A percentile compares a stretch with the other conserved stretches of the same genome.
These are phyloP conservation scores for Suhomyces bokatorum DNA, from an alignment of 1,139 yeast genomes.

Conservation along the genomic window DNA sequence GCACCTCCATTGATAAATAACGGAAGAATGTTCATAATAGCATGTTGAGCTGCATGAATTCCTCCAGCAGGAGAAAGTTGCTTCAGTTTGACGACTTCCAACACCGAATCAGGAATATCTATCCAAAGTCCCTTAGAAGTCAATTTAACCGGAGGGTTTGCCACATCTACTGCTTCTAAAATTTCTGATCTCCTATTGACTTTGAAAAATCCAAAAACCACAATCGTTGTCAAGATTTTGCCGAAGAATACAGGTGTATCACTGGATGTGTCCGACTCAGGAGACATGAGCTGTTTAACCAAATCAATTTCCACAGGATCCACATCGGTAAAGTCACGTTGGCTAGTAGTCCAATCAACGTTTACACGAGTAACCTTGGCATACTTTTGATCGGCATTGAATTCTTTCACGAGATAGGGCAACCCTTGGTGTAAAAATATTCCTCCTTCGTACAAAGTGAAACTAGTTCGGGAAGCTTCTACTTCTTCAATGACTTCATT, in stretches of 20 bases:
- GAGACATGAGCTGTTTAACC: constrained; percentile 51
- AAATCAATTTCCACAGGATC: constrained; percentile 79
- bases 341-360: constrained; percentile 92
- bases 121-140: constrained; percentile 87
- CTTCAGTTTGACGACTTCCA: constrained; percentile 59
- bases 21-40: constrained; percentile 75
- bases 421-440: constrained; percentile 91
- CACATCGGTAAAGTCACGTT: constrained; percentile 88
- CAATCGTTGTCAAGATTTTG: constrained; percentile 62
- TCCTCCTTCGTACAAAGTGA: constrained; percentile 93
- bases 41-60: constrained; percentile 96
- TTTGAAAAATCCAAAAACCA: constrained; percentile 92
- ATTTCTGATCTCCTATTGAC: constrained; percentile 74
- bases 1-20: constrained; percentile 47
- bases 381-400: constrained; percentile 68
- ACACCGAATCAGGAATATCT: constrained; percentile 67
- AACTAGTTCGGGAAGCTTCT: constrained; percentile 87
- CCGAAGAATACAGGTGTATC: constrained; percentile 80
- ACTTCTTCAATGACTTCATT: constrained; percentile 82
- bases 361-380: constrained; percentile 86
- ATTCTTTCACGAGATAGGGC: constrained; percentile 82
- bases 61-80: constrained; percentile 77
- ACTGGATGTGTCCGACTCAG: constrained; percentile 20
- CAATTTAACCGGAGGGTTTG: constrained; percentile 76
- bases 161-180: constrained; percentile 88